phyloP scores from a whole-genome alignment of 1,139 yeast genomes.

The Petasospora fabianii region DNA sequence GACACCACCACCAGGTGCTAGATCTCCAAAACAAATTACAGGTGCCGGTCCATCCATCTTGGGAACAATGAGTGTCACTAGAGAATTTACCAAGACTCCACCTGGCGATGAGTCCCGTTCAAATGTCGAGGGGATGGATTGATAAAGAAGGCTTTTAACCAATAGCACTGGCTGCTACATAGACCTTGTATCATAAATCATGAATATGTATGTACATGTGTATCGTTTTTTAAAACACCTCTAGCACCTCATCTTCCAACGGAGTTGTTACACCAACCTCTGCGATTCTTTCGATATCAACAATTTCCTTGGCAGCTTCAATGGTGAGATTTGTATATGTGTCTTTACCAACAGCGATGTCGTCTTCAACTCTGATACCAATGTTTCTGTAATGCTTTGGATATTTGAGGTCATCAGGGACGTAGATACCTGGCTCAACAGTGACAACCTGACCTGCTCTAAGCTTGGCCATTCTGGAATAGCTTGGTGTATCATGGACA shows the following conservation, averaged over 20 bases:
- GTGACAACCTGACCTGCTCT: conserved; percentile 75
- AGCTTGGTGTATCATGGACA: conserved; percentile 77
- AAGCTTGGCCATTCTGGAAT: conserved; percentile 49
- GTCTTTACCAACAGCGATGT: conserved; percentile 68
- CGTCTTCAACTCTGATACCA: conserved; percentile 94
- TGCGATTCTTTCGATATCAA: conserved; percentile 68
- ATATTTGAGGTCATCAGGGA: conserved; percentile 65
- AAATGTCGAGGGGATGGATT: too few species aligned
- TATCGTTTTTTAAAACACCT: conserved; percentile 29
- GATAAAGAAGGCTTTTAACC: too few species aligned
- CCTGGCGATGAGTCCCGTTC: background rate
- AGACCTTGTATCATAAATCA: background rate
- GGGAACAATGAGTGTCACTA: background rate
- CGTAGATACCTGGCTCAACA: conserved; percentile 91
- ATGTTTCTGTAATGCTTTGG: conserved; percentile 83
- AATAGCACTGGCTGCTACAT: too few species aligned
- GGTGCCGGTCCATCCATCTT: background rate
- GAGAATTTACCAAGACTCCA: conserved; percentile 1
- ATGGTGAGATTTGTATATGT: conserved; percentile 62
- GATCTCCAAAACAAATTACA: too few species aligned
- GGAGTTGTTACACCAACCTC: conserved; percentile 54
- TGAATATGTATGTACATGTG: background rate
- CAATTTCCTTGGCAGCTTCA: conserved; percentile 82
- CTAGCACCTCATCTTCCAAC: conserved; percentile 47
- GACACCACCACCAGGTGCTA: background rate